Evolutionary conservation across 345 rosid species (phyloP).

Genomic region (Arabidopsis suecica): DNA sequence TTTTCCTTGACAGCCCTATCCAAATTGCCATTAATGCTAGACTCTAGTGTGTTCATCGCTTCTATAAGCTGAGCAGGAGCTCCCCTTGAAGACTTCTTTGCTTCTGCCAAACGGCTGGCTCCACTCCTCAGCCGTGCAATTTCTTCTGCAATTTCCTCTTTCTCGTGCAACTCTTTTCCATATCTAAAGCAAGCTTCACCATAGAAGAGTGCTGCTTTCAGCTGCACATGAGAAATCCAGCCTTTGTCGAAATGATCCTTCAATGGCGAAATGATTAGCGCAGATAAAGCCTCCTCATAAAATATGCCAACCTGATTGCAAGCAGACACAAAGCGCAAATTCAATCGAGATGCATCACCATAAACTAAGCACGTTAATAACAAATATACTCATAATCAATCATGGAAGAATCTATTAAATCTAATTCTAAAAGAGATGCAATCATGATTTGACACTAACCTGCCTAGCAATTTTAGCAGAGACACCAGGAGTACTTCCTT

Average conservation of each 20-base stretch:
- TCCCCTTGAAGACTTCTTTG: conserved; percentile 81
- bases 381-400: conserved; percentile 1
- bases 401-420: conserved; percentile 5
- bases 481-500: conserved; percentile 97
- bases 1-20: conserved; percentile 98
- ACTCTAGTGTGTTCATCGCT: conserved; percentile 80
- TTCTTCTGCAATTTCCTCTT: conserved; percentile 95
- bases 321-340: conserved; percentile 7
- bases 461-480: conserved; percentile 92
- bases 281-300: conserved; percentile 92
- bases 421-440: conserved; percentile 3
- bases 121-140: conserved; percentile 87
- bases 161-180: conserved; percentile 88
- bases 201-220: conserved; percentile 83
- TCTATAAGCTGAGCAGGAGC: conserved; percentile 87
- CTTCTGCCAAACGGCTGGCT: conserved; percentile 68
- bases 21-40: conserved; percentile 69
- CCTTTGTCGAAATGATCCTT: conserved; percentile 96
- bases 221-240: conserved; percentile 91
- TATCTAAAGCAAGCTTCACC: conserved; percentile 91
- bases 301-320: conserved; percentile 76
- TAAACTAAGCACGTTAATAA: background rate
- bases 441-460: conserved; percentile 50
- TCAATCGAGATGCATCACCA: conserved; percentile 13
- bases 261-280: conserved; percentile 68